phyloP scores from a whole-genome alignment of 306 rosid genomes.

The Cucurbita pepo region DNA sequence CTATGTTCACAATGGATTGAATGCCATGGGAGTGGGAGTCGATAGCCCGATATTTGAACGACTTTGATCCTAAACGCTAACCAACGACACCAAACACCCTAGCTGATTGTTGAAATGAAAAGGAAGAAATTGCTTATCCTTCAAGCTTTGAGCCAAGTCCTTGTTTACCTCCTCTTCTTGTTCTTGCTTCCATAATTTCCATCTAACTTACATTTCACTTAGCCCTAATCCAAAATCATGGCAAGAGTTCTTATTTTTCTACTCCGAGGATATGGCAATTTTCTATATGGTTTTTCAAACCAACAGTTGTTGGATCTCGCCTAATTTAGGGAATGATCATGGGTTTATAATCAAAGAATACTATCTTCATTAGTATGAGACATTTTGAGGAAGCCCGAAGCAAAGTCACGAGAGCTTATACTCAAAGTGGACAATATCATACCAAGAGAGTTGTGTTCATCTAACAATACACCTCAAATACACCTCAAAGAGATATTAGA shows the following conservation, averaged over 20 bases:
- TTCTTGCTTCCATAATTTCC: background rate
- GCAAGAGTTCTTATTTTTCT: background rate
- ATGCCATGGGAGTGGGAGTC: constrained; percentile 83
- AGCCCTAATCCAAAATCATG: background rate
- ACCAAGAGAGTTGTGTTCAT: no score
- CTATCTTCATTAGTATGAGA: no score
- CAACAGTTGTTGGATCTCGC: background rate
- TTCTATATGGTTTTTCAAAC: background rate
- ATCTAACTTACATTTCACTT: background rate
- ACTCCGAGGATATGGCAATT: background rate
- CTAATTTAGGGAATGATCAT: no score
- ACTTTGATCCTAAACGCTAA: constrained; percentile 17
- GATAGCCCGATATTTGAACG: constrained; percentile 40
- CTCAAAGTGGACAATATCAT: no score
- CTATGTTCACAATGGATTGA: constrained; percentile 79
- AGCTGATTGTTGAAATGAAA: background rate
- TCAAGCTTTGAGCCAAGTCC: background rate
- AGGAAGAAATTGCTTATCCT: background rate
- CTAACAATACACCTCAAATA: no score
- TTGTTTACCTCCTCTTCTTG: background rate
- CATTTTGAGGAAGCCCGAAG: no score
- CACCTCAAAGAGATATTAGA: background rate
- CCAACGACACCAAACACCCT: constrained; percentile 11
- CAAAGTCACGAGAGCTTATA: no score
- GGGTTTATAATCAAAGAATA: no score